A percentile compares a stretch with the other conserved stretches of the same genome.
Evolutionary conservation across 768 basidiomycete genomes (phyloP).

Genomic region (Leccinellum albellum): DNA sequence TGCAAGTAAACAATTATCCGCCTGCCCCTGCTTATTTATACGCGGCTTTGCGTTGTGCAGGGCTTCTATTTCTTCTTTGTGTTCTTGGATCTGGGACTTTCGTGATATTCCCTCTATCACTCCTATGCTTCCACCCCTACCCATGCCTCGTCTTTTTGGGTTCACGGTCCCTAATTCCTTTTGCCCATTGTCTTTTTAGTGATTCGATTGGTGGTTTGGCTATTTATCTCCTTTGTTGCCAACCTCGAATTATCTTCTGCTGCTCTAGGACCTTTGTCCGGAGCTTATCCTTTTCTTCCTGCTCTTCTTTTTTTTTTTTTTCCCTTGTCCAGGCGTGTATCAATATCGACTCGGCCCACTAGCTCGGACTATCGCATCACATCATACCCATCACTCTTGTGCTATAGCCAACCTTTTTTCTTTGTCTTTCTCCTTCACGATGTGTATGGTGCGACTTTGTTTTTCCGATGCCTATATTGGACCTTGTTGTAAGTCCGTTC

Average conservation of each 20-base stretch:
- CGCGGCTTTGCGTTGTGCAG: conserved; percentile 22
- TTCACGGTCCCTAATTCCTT: conserved; percentile 22
- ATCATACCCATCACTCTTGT: conserved; percentile 29
- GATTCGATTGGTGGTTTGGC: conserved; percentile 13
- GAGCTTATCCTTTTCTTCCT: neutral
- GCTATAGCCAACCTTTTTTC: conserved; percentile 14
- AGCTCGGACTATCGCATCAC: conserved; percentile 32
- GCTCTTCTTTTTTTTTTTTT: neutral
- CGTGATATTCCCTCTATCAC: conserved; percentile 22
- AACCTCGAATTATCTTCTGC: neutral
- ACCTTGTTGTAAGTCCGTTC: conserved; percentile 22
- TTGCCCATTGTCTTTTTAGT: conserved; percentile 28
- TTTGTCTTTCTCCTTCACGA: conserved; percentile 6
- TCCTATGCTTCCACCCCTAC: conserved; percentile 11
- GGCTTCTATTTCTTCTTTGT: conserved; percentile 32
- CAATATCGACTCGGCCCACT: conserved; percentile 31
- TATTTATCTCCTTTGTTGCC: conserved; percentile 17
- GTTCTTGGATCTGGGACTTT: conserved; percentile 42
- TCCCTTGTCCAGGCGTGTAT: conserved; percentile 20
- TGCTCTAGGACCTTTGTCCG: neutral
- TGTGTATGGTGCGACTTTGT: conserved; percentile 34
- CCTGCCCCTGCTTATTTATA: conserved; percentile 33
- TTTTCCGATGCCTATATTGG: conserved; percentile 30
- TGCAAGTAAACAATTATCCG: conserved; percentile 18
- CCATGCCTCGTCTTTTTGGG: conserved; percentile 21